Evolutionary conservation across 306 rosid genomes (phyloP), one percentile per base, ranked within the genome.

Genomic region (Pyrus pyrifolia): DNA sequence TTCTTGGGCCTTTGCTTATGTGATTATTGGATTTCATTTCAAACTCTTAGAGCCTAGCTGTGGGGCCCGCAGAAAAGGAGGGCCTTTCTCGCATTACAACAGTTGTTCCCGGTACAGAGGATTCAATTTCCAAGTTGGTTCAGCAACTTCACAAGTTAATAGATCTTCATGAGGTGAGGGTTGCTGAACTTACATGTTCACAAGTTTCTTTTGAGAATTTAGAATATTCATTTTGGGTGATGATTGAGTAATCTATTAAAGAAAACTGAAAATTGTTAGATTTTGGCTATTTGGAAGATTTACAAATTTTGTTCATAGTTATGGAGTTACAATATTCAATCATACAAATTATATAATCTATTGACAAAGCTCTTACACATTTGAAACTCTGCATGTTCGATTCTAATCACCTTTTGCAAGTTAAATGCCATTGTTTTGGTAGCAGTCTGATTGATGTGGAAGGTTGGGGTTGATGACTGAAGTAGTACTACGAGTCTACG

Each of bases 41-140:
- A 53, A 44, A 21, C 52, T 80, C 2, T 19, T 73, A 88, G 91
- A 88, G 91, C 72, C 82, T 88, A 29, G 89, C 91, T 70, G 91
- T 88, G 71, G 91, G 91, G n/a, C 91, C 72, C 70, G 84, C 91
- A 66, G 91, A 88, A 77, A 75, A 15, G n/a, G 80, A 79, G 79
- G 91, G 91, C 51, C 78, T 76, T 67, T 88, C 91, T 74, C 91
- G 91, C 73, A 85, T 88, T 51, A 88, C 91, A 67, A 85, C 91
- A 52, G 91, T 88, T 33, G 61, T 88, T 88, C 91, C 89, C 66
- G 91, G 91, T 57, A 88, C 87, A 29, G 79, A 85, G 1, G 87
- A 88, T 13, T 81, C 91, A 45, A 85, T 88, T 31, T 64, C 60
- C 79, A 85, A 88, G 85, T 83, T 88, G 89, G 87, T 83, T 66